Evolutionary conservation across 495 filamentous ascomycete species (phyloP).

Genomic region (Xylaria flabelliformis): DNA sequence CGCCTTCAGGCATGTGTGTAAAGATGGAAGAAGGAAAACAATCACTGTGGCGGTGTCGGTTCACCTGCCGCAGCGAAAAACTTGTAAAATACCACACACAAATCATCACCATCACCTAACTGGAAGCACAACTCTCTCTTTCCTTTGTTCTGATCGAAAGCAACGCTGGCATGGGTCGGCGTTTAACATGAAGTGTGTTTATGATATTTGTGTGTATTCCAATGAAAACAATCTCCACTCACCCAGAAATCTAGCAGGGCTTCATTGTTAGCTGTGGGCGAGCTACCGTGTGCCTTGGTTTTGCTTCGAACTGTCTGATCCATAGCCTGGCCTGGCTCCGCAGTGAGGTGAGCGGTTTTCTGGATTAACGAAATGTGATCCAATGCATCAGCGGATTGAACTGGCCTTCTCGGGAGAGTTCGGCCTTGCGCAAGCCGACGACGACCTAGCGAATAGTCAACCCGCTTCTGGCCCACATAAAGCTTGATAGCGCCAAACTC

Average conservation of each 20-base stretch:
- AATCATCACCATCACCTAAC: slow-evolving; percentile 21
- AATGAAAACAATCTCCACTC: slow-evolving; percentile 14
- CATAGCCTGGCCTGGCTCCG: background rate
- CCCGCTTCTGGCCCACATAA: slow-evolving; percentile 12
- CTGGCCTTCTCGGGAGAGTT: slow-evolving; percentile 15
- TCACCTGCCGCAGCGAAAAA: slow-evolving; percentile 10
- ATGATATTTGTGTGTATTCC: background rate
- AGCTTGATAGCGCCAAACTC: slow-evolving; percentile 17
- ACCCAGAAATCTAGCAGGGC: background rate
- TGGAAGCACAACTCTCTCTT: slow-evolving; percentile 24
- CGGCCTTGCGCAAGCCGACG: slow-evolving; percentile 10
- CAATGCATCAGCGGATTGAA: background rate
- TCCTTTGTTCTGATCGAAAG: slow-evolving; percentile 23
- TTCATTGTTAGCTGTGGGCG: background rate
- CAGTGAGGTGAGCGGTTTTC: slow-evolving; percentile 21
- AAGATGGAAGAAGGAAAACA: slow-evolving; percentile 24
- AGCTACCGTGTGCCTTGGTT: background rate
- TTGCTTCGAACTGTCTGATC: background rate
- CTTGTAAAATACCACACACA: slow-evolving; percentile 31
- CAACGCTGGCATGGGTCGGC: slow-evolving; percentile 7
- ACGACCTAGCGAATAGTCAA: background rate
- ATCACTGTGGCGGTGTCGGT: slow-evolving; percentile 12
- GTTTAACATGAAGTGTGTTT: background rate
- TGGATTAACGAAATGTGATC: background rate
- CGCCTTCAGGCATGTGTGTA: slow-evolving; percentile 27